Evolutionary conservation across 1,284 basidiomycete species (phyloP), one percentile per base, ranked within the genome.

Genomic region (Naganishia cerealis): DNA sequence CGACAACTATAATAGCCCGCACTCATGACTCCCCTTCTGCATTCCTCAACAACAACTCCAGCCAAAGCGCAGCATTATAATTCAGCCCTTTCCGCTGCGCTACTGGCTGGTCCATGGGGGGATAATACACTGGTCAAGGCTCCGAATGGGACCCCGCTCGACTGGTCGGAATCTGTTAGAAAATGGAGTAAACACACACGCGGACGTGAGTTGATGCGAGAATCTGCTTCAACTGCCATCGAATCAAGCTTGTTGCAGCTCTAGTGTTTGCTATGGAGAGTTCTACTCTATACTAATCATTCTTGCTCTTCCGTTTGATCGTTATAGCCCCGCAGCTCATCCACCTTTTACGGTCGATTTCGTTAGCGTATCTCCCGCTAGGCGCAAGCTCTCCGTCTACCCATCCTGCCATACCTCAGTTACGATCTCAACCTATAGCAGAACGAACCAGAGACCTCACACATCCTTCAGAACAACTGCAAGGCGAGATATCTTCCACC

Each of bases 131-230:
- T 90, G 0, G 90, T 87, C 2, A 88, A 85, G 71, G 83, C 86
- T 0, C 85, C 85, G 13, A 87, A 87, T 57, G 88, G 86, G 18
- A 72, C 76, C 0, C 74, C 79, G 9, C 78, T 94, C 38, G 83
- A 86, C 13, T 94, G 92, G 92, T 83, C 85, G 2, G 90, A 92
- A 74, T 84, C 93, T 18, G 81, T 93, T 33, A 84, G 91, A 72
- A 94, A 95, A 78, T 93, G 92, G 83, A 88, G 89, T 74, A 94
- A 94, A 75, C 92, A 94, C 75, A 90, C 88, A 67, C 78, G 78
- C 9, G 78, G 78, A n/a, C 75, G 78, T 79, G 71, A 76, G 80
- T 82, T 24, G 38, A 10, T 13, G 6, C 46, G 24, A 29, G 0
- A 13, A 24, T 24, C 29, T 36, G 15, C 16, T 24, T 12, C 39